phyloP scores from a whole-genome alignment of 1,284 basidiomycete species.

The Omphalotus olearius region DNA sequence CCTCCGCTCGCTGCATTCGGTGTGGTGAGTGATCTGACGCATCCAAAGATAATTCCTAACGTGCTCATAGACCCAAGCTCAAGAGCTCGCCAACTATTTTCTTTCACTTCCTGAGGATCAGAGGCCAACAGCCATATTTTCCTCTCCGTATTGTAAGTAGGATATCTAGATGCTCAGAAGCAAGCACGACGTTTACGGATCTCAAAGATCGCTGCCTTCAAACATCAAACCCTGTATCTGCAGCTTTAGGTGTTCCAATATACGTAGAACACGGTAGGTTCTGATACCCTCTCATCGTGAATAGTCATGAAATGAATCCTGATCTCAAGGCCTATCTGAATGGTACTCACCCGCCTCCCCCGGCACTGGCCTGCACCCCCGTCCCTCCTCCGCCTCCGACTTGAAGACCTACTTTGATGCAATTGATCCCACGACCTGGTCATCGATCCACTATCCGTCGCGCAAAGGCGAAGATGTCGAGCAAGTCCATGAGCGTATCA shows the following conservation, averaged over 20 bases:
- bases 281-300: background rate
- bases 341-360: constrained; percentile 78
- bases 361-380: constrained; percentile 70
- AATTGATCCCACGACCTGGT: constrained; percentile 56
- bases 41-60: background rate
- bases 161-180: background rate
- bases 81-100: constrained; percentile 67
- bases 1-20: constrained; percentile 34
- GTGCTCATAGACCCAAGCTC: constrained; percentile 59
- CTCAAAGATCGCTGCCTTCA: constrained; percentile 77
- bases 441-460: constrained; percentile 64
- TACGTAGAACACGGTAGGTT: constrained; percentile 70
- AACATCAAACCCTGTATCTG: constrained; percentile 63
- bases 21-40: constrained; percentile 5
- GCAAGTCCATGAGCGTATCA: constrained; percentile 59
- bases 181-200: background rate
- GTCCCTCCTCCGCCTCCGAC: constrained; percentile 48
- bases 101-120: constrained; percentile 59
- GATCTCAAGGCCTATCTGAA: constrained; percentile 66
- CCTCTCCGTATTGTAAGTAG: constrained; percentile 72
- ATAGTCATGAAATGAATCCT: background rate
- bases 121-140: constrained; percentile 74
- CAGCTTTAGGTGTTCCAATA: constrained; percentile 61
- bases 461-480: constrained; percentile 69
- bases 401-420: constrained; percentile 51